Base-by-base conservation (phyloP, 352 stramenopile species). In the Phytophthora parvispora region DNA sequence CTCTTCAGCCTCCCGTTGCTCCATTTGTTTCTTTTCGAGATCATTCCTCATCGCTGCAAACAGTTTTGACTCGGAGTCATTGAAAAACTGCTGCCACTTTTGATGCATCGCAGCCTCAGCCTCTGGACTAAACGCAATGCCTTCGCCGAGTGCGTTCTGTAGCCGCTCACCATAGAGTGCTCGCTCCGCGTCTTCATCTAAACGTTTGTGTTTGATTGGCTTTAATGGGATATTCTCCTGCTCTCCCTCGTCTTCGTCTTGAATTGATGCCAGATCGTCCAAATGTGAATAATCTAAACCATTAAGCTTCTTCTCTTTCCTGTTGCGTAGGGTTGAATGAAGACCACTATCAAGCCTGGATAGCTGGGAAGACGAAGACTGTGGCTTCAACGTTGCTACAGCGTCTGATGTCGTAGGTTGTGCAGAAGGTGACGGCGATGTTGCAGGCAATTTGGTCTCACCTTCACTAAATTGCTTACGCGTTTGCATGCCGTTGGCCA, bases 61-160 rank as follows among this genome's bases (percentile, higher is more conserved):
- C 76, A 93, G 84, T 12, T 67, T 83, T 2, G 45, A 58, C 50
- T 93, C 86, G 0, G 84, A 83, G 13, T 83, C 66, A 8, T 56
- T 63, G 53, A 93, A 93, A 51, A 91, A 86, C 7, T 77, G 55
- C n/a, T 75, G 42, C 86, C 84, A 93, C 53, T 87, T 90, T 7
- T 81, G 72, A 29, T 87, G 70, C 78, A 87, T 85, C 4, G 66
- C 38, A 24, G 57, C 67, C 64, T 92, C 82, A 0, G 69, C 72
- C 25, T 93, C 84, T 0, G 60, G n/a, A 28, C 65, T 86, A 16
- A 92, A 79, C 2, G 64, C 75, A n/a, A 93, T 85, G 2, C 71
- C 81, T 31, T 84, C 84, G 6, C 77, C 81, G 5, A 90, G 49
- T 22, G 62, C 53, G 25, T 80, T 69, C 5, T 67, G 27, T 20